These are phyloP conservation scores for Suillus americanus DNA, from an alignment of 768 basidiomycete genomes.

Conservation along the genomic window DNA sequence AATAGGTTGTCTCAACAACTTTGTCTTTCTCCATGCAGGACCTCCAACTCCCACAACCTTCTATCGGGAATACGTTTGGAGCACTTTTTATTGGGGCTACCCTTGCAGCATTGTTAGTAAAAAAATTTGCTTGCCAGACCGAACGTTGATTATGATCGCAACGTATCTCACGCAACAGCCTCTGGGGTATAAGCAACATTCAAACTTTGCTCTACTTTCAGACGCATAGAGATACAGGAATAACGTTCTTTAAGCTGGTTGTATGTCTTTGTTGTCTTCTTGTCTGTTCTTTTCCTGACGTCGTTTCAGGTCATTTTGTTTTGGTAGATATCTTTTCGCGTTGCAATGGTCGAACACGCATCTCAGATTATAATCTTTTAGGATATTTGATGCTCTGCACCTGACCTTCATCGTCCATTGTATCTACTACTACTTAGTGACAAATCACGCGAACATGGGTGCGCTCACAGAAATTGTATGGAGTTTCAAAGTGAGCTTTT, in stretches of 20 bases:
- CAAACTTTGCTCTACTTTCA: slow-evolving; percentile 7
- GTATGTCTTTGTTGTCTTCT: neutral
- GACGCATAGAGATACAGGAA: neutral
- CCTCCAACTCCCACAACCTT: neutral
- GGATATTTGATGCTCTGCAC: neutral
- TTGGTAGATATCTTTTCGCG: neutral
- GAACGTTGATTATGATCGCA: neutral
- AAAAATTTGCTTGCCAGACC: neutral
- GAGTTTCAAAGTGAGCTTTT: slow-evolving; percentile 10
- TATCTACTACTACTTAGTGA: neutral
- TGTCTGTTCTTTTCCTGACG: neutral
- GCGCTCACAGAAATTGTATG: slow-evolving; percentile 14
- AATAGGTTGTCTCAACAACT: neutral
- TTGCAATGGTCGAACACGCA: neutral
- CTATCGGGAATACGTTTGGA: neutral
- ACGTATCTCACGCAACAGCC: neutral
- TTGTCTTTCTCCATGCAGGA: neutral
- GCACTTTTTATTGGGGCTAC: neutral
- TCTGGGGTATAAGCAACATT: slow-evolving; percentile 1
- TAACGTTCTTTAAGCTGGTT: neutral
- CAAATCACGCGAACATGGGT: neutral
- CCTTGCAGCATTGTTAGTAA: neutral
- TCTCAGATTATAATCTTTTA: neutral
- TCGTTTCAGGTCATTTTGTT: neutral
- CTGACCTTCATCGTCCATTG: neutral